Evolutionary conservation across 164 flowering plant genomes (phyloP).

Genomic region (Litsea cubeba): DNA sequence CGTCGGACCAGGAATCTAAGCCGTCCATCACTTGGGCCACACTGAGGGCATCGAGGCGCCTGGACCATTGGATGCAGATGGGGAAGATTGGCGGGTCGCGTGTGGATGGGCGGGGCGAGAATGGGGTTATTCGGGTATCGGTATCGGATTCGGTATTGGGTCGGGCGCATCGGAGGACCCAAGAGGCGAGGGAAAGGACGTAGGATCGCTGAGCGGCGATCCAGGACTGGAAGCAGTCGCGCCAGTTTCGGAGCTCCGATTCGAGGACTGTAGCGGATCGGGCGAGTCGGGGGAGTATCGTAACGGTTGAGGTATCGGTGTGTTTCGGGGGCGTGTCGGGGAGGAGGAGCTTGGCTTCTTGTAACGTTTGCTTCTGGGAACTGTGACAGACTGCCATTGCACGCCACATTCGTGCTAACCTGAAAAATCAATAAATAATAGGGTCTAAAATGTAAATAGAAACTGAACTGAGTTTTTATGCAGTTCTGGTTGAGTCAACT

Average conservation of each 20-base stretch:
- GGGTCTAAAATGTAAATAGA: not conserved
- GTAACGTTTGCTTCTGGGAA: slow-evolving; percentile 65
- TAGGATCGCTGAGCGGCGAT: slow-evolving; percentile 80
- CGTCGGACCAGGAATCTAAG: slow-evolving; percentile 66
- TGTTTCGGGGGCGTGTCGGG: slow-evolving; percentile 55
- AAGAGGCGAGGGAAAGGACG: slow-evolving; percentile 53
- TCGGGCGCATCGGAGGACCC: slow-evolving; percentile 69
- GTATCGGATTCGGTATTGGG: slow-evolving; percentile 35
- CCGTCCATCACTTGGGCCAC: slow-evolving; percentile 65
- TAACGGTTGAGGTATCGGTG: slow-evolving; percentile 25
- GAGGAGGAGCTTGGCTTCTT: slow-evolving; percentile 72
- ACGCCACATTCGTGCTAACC: slow-evolving; percentile 91
- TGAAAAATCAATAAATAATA: slow-evolving; percentile 14
- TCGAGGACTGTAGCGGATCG: slow-evolving; percentile 64
- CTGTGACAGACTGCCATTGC: slow-evolving; percentile 93
- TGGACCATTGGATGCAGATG: slow-evolving; percentile 81
- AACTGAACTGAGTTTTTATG: no score
- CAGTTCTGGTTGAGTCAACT: no score
- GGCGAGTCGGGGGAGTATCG: slow-evolving; percentile 48
- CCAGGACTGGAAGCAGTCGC: slow-evolving; percentile 75
- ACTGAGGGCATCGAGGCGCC: slow-evolving; percentile 42
- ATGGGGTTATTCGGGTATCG: not conserved
- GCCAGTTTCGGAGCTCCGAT: slow-evolving; percentile 79
- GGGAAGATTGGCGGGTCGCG: slow-evolving; percentile 61
- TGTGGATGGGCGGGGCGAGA: slow-evolving; percentile 59